These are phyloP conservation scores for Pichia insulana DNA, from an alignment of 805 yeast species.

Conservation along the genomic window DNA sequence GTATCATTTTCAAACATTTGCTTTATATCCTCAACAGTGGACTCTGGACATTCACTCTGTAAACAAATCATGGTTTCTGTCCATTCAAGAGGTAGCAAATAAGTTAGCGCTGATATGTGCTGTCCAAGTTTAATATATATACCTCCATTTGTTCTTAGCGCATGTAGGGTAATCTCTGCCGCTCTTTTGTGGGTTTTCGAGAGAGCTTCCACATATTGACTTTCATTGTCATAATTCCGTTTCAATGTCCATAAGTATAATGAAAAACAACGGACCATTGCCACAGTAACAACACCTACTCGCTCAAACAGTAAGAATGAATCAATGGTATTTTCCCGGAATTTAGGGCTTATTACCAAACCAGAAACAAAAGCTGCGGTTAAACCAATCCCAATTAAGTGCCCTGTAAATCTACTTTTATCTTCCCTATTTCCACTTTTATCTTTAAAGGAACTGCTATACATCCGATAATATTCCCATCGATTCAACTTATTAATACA, in stretches of 20 bases:
- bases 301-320: conserved; percentile 35
- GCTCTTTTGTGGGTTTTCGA: conserved; percentile 63
- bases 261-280: conserved; percentile 65
- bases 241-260: conserved; percentile 54
- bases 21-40: conserved; percentile 60
- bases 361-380: conserved; percentile 15
- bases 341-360: conserved; percentile 27
- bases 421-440: neutral
- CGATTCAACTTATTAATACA: too few relatives aligned
- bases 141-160: conserved; percentile 84
- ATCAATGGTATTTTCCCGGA: conserved; percentile 30
- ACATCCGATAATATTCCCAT: too few relatives aligned
- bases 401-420: conserved; percentile 4
- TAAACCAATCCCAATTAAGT: conserved; percentile 10
- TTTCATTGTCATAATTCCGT: conserved; percentile 30
- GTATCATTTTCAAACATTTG: conserved; percentile 62
- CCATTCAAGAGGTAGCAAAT: conserved; percentile 89
- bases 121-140: conserved; percentile 92
- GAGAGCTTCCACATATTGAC: conserved; percentile 44
- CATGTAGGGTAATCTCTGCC: conserved; percentile 69
- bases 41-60: conserved; percentile 83
- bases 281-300: conserved; percentile 54
- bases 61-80: conserved; percentile 88
- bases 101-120: conserved; percentile 87
- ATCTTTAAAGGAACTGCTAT: neutral